These are phyloP conservation scores for Populus hybrid DNA, from an alignment of 441 rosid species.

Conservation along the genomic window DNA sequence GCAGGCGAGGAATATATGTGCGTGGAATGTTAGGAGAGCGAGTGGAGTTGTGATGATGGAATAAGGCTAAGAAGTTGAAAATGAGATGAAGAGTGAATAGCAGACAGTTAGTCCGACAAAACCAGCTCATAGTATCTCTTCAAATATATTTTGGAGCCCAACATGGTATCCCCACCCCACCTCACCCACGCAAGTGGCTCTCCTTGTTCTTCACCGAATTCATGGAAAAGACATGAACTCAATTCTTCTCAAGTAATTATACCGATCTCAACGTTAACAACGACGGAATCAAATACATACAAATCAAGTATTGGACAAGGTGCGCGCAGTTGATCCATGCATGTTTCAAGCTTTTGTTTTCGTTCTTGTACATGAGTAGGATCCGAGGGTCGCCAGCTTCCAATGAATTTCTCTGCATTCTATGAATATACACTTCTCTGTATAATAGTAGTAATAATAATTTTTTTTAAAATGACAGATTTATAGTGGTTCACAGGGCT, in stretches of 20 bases:
- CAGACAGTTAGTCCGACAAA: constrained; percentile 21
- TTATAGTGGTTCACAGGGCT: not conserved
- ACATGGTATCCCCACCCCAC: constrained; percentile 27
- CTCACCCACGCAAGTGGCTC: constrained; percentile 17
- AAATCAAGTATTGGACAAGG: not conserved
- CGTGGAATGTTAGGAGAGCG: not conserved
- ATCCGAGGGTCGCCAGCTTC: not conserved
- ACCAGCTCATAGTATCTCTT: constrained; percentile 12
- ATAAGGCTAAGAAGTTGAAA: not conserved
- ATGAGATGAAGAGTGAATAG: not conserved
- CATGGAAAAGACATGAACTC: not conserved
- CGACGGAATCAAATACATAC: not conserved
- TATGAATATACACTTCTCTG: not conserved
- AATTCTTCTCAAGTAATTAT: not conserved
- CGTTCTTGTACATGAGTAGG: not conserved
- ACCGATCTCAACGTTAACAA: not conserved
- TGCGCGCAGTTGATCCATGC: not conserved
- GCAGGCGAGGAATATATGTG: not conserved
- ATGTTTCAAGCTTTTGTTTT: not conserved
- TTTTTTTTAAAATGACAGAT: not conserved
- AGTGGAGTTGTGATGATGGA: not conserved
- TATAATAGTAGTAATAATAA: too few species aligned
- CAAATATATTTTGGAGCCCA: constrained; percentile 12
- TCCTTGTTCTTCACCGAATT: constrained; percentile 8
- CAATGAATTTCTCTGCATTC: not conserved